Base-by-base conservation (phyloP, 306 rosid species). In the Begonia peltatifolia region DNA sequence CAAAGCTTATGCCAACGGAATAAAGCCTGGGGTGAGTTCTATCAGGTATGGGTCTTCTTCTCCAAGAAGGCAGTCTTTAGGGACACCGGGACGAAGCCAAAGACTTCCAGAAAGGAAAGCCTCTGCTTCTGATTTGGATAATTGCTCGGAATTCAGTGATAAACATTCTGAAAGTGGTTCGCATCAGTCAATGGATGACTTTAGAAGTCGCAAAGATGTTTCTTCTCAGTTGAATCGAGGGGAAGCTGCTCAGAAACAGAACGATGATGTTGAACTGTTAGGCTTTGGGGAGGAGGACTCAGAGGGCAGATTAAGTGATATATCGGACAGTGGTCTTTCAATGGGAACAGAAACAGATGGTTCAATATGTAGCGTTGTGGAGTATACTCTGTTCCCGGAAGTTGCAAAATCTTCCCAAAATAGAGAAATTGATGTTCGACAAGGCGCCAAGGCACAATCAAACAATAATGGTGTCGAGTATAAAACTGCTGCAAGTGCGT, bases 341-440 rank as follows among this genome's bases (percentile, higher is more conserved):
- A 92, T 92, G 99, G 99, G 99, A 65, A 83, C 99, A 14, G 99
- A 92, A 87, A 92, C 99, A 13, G 99, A 92, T 13, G 95, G 88
- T 49, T 92, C 99, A 17, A 77, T 86, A 36, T 56, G 78, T 67
- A 86, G 99, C 60, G 80, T 84, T 68, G 94, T 92, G 72, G 99
- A 92, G 76, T 83, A 76, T 65, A 79, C 99, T 46, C 87, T 86
- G 52, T 92, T 92, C 82, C 96, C 99, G 14, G 94, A 92, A 62
- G 74, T 61, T 18, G 68, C 72, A 54, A 85, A 83, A 71, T 66
- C 79, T 60, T 30, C 74, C 43, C 88, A 79, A 65, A 55, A 20
- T 25, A 63, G 79, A 12, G 60, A 23, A 12, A 58, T 62, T 56
- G 84, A 63, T 63, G 64, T 15, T 15, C 64, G 62, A 18, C 76